Evolutionary conservation across 257 asterid genomes (phyloP), one percentile per base, ranked within the genome.

Genomic region (Eucommia ulmoides): DNA sequence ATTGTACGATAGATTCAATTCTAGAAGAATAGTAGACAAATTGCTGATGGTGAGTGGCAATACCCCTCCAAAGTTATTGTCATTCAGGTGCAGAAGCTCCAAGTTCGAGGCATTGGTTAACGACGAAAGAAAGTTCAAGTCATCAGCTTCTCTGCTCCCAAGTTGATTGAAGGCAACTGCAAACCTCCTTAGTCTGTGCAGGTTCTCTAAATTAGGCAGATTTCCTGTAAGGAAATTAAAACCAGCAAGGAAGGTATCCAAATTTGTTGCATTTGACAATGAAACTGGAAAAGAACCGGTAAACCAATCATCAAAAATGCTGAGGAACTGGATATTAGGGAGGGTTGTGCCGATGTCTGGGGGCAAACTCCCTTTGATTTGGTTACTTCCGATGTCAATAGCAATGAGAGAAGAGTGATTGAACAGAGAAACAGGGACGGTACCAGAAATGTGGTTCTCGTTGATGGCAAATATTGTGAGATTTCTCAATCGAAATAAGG

Each of bases 1-100:
- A 62, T 65, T 72, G 21, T 47, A 8, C 3, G 22, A 41, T 29
- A 64, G 7, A 3, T 50, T 50, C 24, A 76, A n/a, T 23, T 42
- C 42, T 22, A 16, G 16, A 38, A 76, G 58, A 1, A 35, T 16
- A 16, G 17, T 23, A 1, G 82, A 71, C 19, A 76, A 67, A 44
- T 78, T 78, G 6, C 51, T 61, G 33, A 71, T 8, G 1, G 68
- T 50, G 24, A 21, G 41, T 1, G 79, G 82, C 23, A 77, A 45
- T 3, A 20, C n/a, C 19, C 77, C 80, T 42, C 58, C 61, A 10
- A 72, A 46, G 41, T 21, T 59, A 51, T 73, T 77, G 4, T 16
- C 23, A 19, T 54, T 19, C 15, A 67, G 41, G 7, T 19, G 18
- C 54, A 73, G 44, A 19, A 16, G 1, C 20, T 35, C 12, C 6